These are phyloP conservation scores for Candida tammaniensis DNA, from an alignment of 805 yeast species.

Conservation along the genomic window DNA sequence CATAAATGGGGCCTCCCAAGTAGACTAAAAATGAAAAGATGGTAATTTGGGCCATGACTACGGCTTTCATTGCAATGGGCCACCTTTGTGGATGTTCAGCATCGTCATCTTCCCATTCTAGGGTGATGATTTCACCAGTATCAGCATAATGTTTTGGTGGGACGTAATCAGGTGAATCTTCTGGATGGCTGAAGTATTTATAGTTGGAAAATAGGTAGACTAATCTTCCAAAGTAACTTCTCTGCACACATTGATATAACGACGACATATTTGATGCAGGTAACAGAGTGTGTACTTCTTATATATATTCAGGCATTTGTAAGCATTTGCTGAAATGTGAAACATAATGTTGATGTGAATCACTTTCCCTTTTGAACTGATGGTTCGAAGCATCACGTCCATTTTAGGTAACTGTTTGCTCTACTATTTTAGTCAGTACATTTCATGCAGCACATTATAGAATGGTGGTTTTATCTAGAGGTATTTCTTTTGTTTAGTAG, in stretches of 20 bases:
- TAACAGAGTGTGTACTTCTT: no score
- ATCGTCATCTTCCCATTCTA: constrained; percentile 45
- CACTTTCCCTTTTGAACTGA: no score
- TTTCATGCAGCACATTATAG: no score
- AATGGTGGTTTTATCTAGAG: no score
- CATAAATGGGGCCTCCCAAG: constrained; percentile 54
- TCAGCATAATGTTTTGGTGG: constrained; percentile 25
- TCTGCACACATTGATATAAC: constrained; percentile 3
- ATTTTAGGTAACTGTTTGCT: no score
- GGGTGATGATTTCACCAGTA: constrained; percentile 2
- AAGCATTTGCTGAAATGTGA: no score
- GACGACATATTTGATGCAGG: no score
- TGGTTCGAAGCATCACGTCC: no score
- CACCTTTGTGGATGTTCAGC: constrained; percentile 58
- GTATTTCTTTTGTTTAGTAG: no score
- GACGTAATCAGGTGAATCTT: constrained; percentile 26
- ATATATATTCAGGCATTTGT: no score
- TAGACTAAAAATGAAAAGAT: constrained; percentile 37
- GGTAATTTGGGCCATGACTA: constrained; percentile 29
- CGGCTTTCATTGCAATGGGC: constrained; percentile 38
- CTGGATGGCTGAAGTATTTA: constrained; percentile 20
- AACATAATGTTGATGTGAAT: no score
- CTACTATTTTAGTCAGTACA: no score
- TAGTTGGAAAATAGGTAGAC: constrained; percentile 25
- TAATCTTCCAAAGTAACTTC: constrained; percentile 20